These are phyloP conservation scores for Pontederia crassipes DNA, from an alignment of 176 grass and related monocot genomes.

Conservation along the genomic window DNA sequence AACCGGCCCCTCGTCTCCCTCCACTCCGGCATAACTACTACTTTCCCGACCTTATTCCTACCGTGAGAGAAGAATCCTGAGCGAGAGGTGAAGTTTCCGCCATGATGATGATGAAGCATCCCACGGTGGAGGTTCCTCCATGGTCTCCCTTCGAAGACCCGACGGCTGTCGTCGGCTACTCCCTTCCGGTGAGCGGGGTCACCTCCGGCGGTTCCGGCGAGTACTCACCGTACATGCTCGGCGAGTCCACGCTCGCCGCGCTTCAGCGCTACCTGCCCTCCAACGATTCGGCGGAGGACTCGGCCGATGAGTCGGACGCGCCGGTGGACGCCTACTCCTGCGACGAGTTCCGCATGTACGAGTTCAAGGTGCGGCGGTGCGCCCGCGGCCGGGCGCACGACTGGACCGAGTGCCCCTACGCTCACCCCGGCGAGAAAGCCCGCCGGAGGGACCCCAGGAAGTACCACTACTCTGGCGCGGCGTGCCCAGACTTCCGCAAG, in stretches of 20 bases:
- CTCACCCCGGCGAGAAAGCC: conserved; percentile 88
- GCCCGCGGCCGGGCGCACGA: conserved; percentile 64
- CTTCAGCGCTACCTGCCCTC: conserved; percentile 40
- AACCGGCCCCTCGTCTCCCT: neutral
- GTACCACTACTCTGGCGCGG: conserved; percentile 87
- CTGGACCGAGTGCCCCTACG: conserved; percentile 99
- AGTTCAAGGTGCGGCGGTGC: conserved; percentile 92
- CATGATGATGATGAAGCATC: neutral
- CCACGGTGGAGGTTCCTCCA: neutral
- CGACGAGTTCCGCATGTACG: conserved; percentile 99
- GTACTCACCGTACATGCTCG: conserved; percentile 38
- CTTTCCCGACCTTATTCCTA: neutral
- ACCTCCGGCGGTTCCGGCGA: conserved; percentile 11
- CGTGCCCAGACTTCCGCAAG: conserved; percentile 93
- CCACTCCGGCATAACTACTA: too few species aligned
- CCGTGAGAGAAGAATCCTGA: neutral
- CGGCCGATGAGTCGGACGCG: conserved; percentile 3
- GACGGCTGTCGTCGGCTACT: neutral
- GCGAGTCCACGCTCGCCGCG: conserved; percentile 15
- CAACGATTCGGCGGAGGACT: conserved; percentile 28
- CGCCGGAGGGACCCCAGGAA: conserved; percentile 76
- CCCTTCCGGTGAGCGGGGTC: too few species aligned
- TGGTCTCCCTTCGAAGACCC: conserved; percentile 4
- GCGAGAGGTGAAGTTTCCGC: accelerated
- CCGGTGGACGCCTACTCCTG: conserved; percentile 47